A percentile compares a stretch with the other conserved stretches of the same genome.
These are phyloP conservation scores for Flaveria brownii DNA, from an alignment of 129 eudicot genomes.

Conservation along the genomic window DNA sequence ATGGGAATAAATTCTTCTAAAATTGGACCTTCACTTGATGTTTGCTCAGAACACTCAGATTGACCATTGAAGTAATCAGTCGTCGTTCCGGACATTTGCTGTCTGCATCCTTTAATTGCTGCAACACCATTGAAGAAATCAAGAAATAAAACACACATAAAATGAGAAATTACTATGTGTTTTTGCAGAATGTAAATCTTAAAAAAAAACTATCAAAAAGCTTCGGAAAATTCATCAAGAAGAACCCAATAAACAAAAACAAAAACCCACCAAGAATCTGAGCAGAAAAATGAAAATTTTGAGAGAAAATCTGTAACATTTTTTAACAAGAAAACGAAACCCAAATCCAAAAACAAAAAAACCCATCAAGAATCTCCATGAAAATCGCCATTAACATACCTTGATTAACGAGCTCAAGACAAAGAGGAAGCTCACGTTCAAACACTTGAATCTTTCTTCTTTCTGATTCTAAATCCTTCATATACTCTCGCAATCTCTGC, in stretches of 20 bases:
- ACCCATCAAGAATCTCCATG: constrained; percentile 13
- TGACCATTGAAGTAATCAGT: constrained; percentile 53
- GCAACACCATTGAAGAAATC: constrained; percentile 20
- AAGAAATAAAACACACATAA: not conserved
- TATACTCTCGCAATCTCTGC: constrained; percentile 59
- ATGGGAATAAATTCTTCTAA: constrained; percentile 84
- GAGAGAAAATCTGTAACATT: not conserved
- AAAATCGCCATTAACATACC: constrained; percentile 39
- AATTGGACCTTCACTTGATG: constrained; percentile 73
- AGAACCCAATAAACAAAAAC: too few relatives aligned
- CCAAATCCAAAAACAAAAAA: not conserved
- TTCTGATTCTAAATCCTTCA: constrained; percentile 72
- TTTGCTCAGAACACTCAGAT: constrained; percentile 78
- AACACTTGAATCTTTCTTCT: constrained; percentile 75
- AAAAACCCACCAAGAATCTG: not conserved
- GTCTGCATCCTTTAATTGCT: constrained; percentile 84
- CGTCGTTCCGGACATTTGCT: constrained; percentile 51
- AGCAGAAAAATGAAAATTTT: too few relatives aligned
- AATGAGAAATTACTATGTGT: not conserved
- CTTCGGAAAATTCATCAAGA: not conserved
- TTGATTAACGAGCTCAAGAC: constrained; percentile 79
- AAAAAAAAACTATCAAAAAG: not conserved
- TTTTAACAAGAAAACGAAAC: not conserved
- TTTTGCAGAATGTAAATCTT: not conserved
- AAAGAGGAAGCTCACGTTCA: constrained; percentile 86